Evolutionary conservation across 2,329 filamentous ascomycete genomes (phyloP), one percentile per base, ranked within the genome.

Genomic region (Fusarium lyarnte): DNA sequence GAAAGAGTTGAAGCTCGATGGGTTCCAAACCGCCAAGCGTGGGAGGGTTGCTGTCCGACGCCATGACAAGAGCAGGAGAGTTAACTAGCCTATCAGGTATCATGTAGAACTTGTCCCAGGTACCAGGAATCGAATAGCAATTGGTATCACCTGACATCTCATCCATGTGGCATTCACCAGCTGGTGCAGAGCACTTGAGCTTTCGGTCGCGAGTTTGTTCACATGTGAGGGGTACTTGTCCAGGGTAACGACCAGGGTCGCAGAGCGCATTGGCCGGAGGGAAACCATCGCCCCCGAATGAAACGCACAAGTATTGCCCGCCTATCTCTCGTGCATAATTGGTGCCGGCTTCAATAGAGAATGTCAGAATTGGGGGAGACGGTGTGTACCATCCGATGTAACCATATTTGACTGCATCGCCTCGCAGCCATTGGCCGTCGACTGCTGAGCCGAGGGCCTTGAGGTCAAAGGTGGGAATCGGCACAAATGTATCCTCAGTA

Each of bases 191-290:
- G 45, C 45, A 49, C 27, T 23, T 49, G 21, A 49, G 45, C 27
- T 49, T 49, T 9, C 45, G 45, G 10, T 49, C 27, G 10, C 45
- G 45, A 31, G 45, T 49, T 21, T 49, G 45, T 23, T 49, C 14
- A 9, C 45, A 49, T 13, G 21, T 49, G 21, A 47, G 0, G 27
- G 45, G 45, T 17, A 3, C 23, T 4, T 4, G 0, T 45, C 42
- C 42, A 10, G 14, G 2, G 5, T 13, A 5, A 7, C 2, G 42
- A 11, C 0, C 17, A 21, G 23, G 3, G 7, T n/a, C 0, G 14
- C 45, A 49, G 14, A 49, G 45, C 10, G 3, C 3, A 23, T 49
- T 49, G 1, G 21, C 3, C 21, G n/a, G n/a, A 5, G 45, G 45
- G 5, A 49, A 49, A 5, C 14, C 10, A 4, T 17, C 5, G 2